These are phyloP conservation scores for Pyricularia pennisetigena DNA, from an alignment of 2,329 filamentous ascomycete species.

Conservation along the genomic window DNA sequence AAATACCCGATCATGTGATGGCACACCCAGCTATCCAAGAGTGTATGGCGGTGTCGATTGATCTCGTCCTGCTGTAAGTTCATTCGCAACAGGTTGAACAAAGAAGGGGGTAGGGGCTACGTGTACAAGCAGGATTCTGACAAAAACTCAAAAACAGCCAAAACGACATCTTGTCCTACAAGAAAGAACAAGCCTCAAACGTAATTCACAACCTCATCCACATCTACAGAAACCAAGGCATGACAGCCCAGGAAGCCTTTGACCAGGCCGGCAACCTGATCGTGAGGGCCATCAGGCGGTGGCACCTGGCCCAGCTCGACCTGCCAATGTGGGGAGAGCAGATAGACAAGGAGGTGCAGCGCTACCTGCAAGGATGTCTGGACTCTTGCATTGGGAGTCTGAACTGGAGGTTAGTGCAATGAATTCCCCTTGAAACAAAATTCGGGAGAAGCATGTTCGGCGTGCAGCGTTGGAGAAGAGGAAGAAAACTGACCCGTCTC, in stretches of 20 bases:
- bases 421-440: not conserved
- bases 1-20: slow-evolving; percentile 1
- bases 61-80: slow-evolving; percentile 2
- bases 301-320: slow-evolving; percentile 1
- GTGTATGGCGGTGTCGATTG: not conserved
- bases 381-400: not conserved
- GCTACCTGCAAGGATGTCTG: not conserved
- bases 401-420: slow-evolving; percentile 1
- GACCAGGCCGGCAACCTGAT: not conserved
- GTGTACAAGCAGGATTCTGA: no score
- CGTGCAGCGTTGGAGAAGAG: not conserved
- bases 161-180: slow-evolving; percentile 3
- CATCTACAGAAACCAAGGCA: not conserved
- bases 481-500: no score
- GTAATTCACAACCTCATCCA: not conserved
- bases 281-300: not conserved
- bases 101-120: not conserved
- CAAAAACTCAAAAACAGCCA: not conserved
- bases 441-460: no score
- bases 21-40: not conserved
- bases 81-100: not conserved
- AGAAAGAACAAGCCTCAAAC: not conserved
- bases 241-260: not conserved
- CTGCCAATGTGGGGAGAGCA: slow-evolving; percentile 3
- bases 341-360: not conserved